Evolutionary conservation across 306 rosid genomes (phyloP).

Genomic region (Cajanus cajan): DNA sequence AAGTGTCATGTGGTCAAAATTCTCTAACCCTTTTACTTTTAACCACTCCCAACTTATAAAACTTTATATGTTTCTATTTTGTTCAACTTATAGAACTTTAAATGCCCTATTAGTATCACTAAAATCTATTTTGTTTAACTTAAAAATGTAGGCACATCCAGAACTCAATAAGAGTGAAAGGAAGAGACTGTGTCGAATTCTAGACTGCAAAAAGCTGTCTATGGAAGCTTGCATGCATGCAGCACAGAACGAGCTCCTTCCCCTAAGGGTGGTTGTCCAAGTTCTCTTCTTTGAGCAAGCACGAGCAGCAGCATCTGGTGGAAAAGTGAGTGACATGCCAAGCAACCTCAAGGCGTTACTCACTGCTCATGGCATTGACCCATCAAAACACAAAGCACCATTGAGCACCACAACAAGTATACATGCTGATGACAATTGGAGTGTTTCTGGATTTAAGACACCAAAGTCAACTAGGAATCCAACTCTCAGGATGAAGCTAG

Average conservation of each 20-base stretch:
- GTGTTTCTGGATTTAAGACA: slow-evolving; percentile 70
- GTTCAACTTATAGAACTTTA: neutral
- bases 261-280: slow-evolving; percentile 86
- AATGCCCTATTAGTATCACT: neutral
- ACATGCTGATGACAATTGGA: slow-evolving; percentile 80
- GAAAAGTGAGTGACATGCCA: slow-evolving; percentile 70
- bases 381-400: slow-evolving; percentile 58
- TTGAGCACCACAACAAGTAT: slow-evolving; percentile 58
- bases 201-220: slow-evolving; percentile 78
- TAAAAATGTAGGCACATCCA: slow-evolving; percentile 65
- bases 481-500: slow-evolving; percentile 78
- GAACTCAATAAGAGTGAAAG: slow-evolving; percentile 82
- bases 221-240: slow-evolving; percentile 94
- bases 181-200: slow-evolving; percentile 73
- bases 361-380: slow-evolving; percentile 66
- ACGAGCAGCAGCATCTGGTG: slow-evolving; percentile 61
- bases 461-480: slow-evolving; percentile 61
- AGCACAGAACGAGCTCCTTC: slow-evolving; percentile 83
- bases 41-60: too few relatives aligned
- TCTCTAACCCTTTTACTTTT: too few relatives aligned
- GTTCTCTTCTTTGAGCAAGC: slow-evolving; percentile 94
- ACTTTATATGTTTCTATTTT: too few relatives aligned
- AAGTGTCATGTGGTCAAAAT: too few relatives aligned
- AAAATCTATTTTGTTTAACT: neutral
- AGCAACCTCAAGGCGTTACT: slow-evolving; percentile 68